Evolutionary conservation across 306 rosid genomes (phyloP).

Genomic region (Quercus wislizeni): DNA sequence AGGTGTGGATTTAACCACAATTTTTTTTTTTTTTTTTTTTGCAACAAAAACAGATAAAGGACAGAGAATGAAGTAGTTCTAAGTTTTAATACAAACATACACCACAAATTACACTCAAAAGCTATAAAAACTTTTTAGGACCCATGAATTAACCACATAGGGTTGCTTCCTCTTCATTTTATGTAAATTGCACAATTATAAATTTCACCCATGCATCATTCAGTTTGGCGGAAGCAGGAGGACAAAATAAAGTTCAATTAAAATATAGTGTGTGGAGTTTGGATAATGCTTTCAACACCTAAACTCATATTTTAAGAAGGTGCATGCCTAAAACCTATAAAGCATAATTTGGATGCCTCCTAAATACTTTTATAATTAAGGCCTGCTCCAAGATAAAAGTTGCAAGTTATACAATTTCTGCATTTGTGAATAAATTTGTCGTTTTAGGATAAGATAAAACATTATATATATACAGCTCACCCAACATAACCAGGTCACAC

Average conservation of each 20-base stretch:
- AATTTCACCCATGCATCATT: neutral
- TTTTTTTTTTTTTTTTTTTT: neutral
- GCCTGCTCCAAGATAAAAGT: too few species aligned
- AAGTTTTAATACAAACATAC: too few species aligned
- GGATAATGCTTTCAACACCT: constrained; percentile 17
- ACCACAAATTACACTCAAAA: too few species aligned
- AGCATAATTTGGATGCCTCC: too few species aligned
- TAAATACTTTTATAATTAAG: too few species aligned
- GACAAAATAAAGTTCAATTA: constrained; percentile 1
- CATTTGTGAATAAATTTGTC: constrained; percentile 12
- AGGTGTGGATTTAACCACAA: too few species aligned
- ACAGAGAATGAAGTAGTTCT: too few species aligned
- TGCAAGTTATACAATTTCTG: too few species aligned
- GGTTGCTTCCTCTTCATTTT: constrained; percentile 1
- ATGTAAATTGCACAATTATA: constrained; percentile 2
- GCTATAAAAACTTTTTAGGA: too few species aligned
- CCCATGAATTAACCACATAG: too few species aligned
- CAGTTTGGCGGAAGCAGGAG: constrained; percentile 14
- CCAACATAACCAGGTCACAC: constrained; percentile 22
- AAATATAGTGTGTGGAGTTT: neutral
- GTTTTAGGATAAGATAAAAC: neutral
- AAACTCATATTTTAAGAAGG: constrained; percentile 1
- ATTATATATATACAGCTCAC: neutral
- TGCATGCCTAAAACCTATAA: neutral
- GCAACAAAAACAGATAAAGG: too few species aligned